Evolutionary conservation across 805 yeast genomes (phyloP), one percentile per base, ranked within the genome.

Genomic region (Cephaloascus fragrans): DNA sequence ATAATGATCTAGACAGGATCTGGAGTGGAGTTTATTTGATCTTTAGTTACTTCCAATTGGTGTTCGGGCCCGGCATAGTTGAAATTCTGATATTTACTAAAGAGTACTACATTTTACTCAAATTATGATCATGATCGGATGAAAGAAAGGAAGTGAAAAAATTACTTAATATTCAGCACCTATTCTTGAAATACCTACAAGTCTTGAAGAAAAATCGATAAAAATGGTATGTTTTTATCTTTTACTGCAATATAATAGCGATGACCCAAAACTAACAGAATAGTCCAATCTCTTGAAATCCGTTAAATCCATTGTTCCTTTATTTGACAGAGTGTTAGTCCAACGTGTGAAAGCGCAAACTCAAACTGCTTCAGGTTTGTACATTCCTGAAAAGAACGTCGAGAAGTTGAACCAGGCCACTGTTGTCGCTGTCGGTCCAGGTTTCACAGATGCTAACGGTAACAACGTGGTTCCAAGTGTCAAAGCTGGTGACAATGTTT

Each of bases 351-450:
- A 87, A 73, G 95, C 95, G 43, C 82, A 85, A 56, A 74, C 90
- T 49, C 75, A 88, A 71, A 89, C 97, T 43, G 83, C 95, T 41
- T 80, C 93, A 35, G 97, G 97, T 56, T 76, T 89, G 55, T 85
- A 78, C 67, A 82, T 89, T 50, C 97, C 97, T 45, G 97, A 89
- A 68, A 88, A 88, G 74, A 89, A 90, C 72, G 94, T 83, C 53
- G 90, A 86, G 62, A 93, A 90, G 69, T 76, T 88, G 57, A 85
- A 85, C 72, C 84, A 87, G 65, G 98, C 89, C 45, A 80, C 80
- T 40, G 97, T 90, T 38, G 65, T 90, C 47, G 90, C 97, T 42
- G 87, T 89, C 47, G 98, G 98, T 45, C 97, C 97, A 40, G 98
- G 98, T 50, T 72, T 75, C 57, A 67, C 80, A 43, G 83, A 83